Evolutionary conservation across 805 yeast genomes (phyloP).

Genomic region (Teunomyces panamensis): DNA sequence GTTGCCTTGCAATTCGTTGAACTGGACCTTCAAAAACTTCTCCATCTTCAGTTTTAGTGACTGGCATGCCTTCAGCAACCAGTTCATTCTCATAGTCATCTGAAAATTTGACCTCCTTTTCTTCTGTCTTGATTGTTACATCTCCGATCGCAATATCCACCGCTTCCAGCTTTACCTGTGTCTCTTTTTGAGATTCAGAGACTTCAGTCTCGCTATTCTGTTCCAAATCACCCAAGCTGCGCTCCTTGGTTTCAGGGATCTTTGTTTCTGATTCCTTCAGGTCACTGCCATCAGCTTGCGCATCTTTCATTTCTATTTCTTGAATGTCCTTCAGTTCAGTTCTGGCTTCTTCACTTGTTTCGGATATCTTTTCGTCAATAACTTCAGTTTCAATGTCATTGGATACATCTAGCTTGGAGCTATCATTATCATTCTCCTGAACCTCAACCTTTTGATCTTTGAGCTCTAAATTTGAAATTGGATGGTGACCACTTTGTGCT

Average conservation of each 20-base stretch:
- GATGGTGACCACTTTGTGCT: no score
- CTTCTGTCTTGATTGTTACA: constrained; percentile 1
- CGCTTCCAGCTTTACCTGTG: background rate
- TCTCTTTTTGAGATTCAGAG: background rate
- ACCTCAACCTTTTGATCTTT: no score
- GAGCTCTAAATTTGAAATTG: no score
- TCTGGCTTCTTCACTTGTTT: constrained; percentile 5
- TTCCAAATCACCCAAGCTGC: background rate
- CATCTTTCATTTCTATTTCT: constrained; percentile 17
- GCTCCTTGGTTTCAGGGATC: background rate
- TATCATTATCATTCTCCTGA: no score
- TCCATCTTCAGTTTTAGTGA: constrained; percentile 1
- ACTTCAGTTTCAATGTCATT: background rate
- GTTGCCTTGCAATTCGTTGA: constrained; percentile 56
- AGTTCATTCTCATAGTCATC: background rate
- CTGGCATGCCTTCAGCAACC: background rate
- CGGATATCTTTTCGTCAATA: background rate
- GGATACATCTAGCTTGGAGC: no score
- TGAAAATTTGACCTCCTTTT: background rate
- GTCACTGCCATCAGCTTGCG: no score
- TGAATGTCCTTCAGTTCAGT: constrained; percentile 17
- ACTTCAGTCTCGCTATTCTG: background rate
- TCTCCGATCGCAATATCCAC: background rate
- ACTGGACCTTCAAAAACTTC: constrained; percentile 61
- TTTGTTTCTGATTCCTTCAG: no score